Base-by-base conservation (phyloP, 345 rosid species). In the Balakata baccata region DNA sequence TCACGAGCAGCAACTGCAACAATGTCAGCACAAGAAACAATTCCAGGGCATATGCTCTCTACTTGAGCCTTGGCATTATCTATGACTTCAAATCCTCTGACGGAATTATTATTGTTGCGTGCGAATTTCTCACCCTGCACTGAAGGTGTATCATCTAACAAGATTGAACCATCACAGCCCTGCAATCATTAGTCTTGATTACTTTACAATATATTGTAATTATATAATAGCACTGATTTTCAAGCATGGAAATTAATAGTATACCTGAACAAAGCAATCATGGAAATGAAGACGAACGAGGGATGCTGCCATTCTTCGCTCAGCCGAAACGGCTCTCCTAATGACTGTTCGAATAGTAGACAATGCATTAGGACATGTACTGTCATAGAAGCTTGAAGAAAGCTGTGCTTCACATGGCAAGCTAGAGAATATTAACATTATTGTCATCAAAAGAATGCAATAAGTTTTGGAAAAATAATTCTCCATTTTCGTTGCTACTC, bases 261-360 rank as follows among this genome's bases (percentile, higher is more conserved):
- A 4, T 37, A 68, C 71, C 60, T 68, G 71, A 68, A 88, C 90
- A 3, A 89, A 89, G 57, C 90, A 89, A 18, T 89, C 89, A 11
- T 86, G 92, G 79, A 88, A 64, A 43, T 64, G 68, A 41, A 64
- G 68, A 13, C 50, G 51, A 64, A 64, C 41, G 20, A 64, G 68
- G 6, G 50, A 64, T 39, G 68, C 68, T 17, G 68, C 67, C 50
- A 64, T 43, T 64, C 68, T 41, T 20, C 0, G 51, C 16, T 64
- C 50, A n/a, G 47, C 54, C 4, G 80, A 63, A 23, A 85, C 79
- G 0, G 83, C 83, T 0, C 52, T 67, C 23, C 83, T 64, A 47
- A 85, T 74, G 63, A 67, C 56, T 11, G 88, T 69, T 8, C 89
- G 84, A 10, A 87, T 86, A 3, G 83, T 70, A 0, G 64, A 39